Base-by-base conservation (phyloP, 176 grass and related monocot species). In the Guadua angustifolia region DNA sequence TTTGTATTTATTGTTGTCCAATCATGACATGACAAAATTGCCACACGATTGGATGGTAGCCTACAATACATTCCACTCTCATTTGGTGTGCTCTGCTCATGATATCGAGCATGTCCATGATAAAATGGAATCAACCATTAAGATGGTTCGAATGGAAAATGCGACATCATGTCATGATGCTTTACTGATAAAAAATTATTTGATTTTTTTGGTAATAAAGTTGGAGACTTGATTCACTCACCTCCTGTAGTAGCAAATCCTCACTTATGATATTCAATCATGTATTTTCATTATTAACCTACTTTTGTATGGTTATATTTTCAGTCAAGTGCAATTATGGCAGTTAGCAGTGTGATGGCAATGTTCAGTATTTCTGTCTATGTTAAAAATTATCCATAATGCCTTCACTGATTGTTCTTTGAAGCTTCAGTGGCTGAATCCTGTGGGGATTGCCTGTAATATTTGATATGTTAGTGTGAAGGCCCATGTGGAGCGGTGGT, bases 271-370 rank as follows among this genome's bases (percentile, higher is more conserved):
- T 71, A 2, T 81, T 15, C 0, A 58, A 69, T 22, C 19, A 69
- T 2, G 9, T 69, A 44, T 64, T 64, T 35, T 64, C 61, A 4
- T 64, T 64, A 16, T 64, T 64, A 64, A 21, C 36, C 51, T 81
- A 7, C 40, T 57, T 70, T 81, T 44, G n/a, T 22, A 81, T 81
- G 66, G 9, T 71, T 39, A 38, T 18, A 50, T 81, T 9, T 81
- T 26, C 5, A 5, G n/a, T 40, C 21, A 68, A 57, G 69, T 26
- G 21, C 21, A 81, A 25, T 79, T 79, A 62, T 56, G 1, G 49
- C 33, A 68, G 32, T 19, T 46, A 65, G 59, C 9, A 79, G 24
- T 50, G 18, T 4, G 66, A 36, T 50, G 18, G 45, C 61, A 52
- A 79, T 51, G 11, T 9, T 52, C 19, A 38, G 7, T 38, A 10